Evolutionary conservation across 2,329 filamentous ascomycete species (phyloP), one percentile per base, ranked within the genome.

Genomic region (Beauveria sp.): DNA sequence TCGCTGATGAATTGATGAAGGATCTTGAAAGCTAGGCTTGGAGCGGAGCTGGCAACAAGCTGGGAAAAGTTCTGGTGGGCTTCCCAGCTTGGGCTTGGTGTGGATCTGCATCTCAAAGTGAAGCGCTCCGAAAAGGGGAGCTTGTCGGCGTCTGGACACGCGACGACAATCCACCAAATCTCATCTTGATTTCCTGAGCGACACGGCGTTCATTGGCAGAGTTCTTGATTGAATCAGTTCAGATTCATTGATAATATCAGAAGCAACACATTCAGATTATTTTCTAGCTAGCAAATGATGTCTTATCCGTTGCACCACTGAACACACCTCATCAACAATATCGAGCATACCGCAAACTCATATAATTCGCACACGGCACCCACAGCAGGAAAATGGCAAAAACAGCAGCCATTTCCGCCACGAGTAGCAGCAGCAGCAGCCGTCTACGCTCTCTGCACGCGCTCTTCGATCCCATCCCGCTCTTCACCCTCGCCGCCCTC

Each of bases 401-500:
- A 30, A 5, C 30, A 34, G 12, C 9, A 56, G 24, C 30, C 46
- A 12, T 43, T 10, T 7, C 56, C 46, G 30, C 22, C 56, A 16
- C 38, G 28, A 22, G 22, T 47, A 45, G 43, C 28, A 10, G 43
- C 52, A 51, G 43, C 50, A 51, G 52, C 63, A 50, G 57, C 63
- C 51, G 57, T 7, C 34, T 58, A 10, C 54, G 47, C 45, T 46
- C 49, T 16, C 54, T 67, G 53, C 51, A 66, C 5, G 56, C 68
- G 26, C 68, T 76, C 57, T 67, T 75, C 24, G 68, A 69, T 45
- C 74, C 74, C 42, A 28, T 64, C 10, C 78, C 81, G 9, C 80
- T 89, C 68, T 85, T 88, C 72, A 65, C 76, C 58, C 73, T 82
- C 14, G 79, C 84, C 56, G 77, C 86, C 59, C 68, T 86, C 53